Evolutionary conservation across 129 eudicot species (phyloP), one percentile per base, ranked within the genome.

Genomic region (Escallonia herrerae): DNA sequence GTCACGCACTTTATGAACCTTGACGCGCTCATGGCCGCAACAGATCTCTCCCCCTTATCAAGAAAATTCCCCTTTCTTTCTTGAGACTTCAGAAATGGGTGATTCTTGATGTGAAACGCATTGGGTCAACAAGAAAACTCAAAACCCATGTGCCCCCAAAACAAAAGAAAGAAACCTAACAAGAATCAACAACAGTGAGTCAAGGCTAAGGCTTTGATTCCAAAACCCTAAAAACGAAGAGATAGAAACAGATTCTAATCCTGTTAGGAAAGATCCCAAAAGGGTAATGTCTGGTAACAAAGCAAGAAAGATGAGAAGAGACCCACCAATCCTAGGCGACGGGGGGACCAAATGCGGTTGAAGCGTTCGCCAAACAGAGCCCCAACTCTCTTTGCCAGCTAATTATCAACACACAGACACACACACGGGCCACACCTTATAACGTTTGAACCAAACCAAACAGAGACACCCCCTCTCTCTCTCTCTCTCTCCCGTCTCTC

Each of bases 1-100:
- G 86, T 80, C 33, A 80, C 85, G 59, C 85, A 80, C 76, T 80
- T 80, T 15, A 80, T 80, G 79, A 80, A 80, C 69, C 79, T 72
- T 2, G 82, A 76, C 6, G 86, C 82, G 45, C 82, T 81, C 86
- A 77, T 81, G 52, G 61, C 62, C 62, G 33, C 33, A 22, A 56
- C 69, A 50, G 52, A 71, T 60, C 52, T 49, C 46, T 45, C 57
- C 43, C 15, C 3, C 8, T 64, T 48, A 33, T 6, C 5, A 33
- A 3, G n/a, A 8, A 15, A 63, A 42, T 40, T 2, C 51, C 69
- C 56, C 41, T 50, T 39, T n/a, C 33, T 39, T 39, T 4, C 15
- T 39, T 13, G 22, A 9, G 55, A 15, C 5, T 12, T 12, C 33
- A 22, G 33, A 22, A 22, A 22, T 22, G 33, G 33, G 33, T 22